Evolutionary conservation across 129 eudicot species (phyloP).

Genomic region (Lactuca sativa): DNA sequence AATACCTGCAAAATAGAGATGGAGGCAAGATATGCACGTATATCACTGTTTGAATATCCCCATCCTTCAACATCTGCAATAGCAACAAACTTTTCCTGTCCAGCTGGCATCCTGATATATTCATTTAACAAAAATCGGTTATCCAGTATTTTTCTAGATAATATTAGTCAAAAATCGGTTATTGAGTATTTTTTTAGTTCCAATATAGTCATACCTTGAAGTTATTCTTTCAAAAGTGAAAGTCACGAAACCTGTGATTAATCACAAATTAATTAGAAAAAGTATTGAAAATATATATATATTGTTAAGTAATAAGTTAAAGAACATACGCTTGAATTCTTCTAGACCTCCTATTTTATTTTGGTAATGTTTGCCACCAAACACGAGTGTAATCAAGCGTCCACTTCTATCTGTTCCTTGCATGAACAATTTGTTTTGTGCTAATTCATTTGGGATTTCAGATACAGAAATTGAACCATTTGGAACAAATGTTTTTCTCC

Average conservation of each 20-base stretch:
- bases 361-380: slow-evolving; percentile 49
- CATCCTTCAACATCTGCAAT: slow-evolving; percentile 81
- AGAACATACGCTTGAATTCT: slow-evolving; percentile 52
- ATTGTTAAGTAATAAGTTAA: neutral
- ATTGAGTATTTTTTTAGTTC: neutral
- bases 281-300: neutral
- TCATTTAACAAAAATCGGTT: neutral
- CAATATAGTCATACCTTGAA: slow-evolving; percentile 45
- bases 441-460: slow-evolving; percentile 51
- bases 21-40: slow-evolving; percentile 79
- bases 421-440: slow-evolving; percentile 62
- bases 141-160: neutral
- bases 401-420: slow-evolving; percentile 68
- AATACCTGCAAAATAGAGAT: slow-evolving; percentile 70
- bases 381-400: slow-evolving; percentile 43
- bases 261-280: neutral
- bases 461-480: slow-evolving; percentile 49
- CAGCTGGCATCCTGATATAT: slow-evolving; percentile 68
- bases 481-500: slow-evolving; percentile 61
- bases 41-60: slow-evolving; percentile 82
- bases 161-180: neutral
- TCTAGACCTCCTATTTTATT: slow-evolving; percentile 49
- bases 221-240: slow-evolving; percentile 64
- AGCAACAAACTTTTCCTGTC: slow-evolving; percentile 74
- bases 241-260: slow-evolving; percentile 59